These are phyloP conservation scores for Aphanomyces cochlioides DNA, from an alignment of 352 stramenopile genomes.

Conservation along the genomic window DNA sequence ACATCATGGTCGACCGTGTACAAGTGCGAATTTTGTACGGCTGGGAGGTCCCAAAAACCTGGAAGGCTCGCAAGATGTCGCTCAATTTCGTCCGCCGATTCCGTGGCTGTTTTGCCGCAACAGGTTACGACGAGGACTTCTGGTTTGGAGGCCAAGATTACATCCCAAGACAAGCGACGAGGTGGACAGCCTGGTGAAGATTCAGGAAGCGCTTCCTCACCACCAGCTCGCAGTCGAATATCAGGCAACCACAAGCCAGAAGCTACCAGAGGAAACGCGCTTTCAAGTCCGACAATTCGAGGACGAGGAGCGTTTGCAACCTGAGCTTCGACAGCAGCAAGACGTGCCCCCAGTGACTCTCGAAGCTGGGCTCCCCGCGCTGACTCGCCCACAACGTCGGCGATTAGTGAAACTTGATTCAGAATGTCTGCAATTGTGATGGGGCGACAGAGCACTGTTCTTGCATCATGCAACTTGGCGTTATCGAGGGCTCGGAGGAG, in stretches of 20 bases:
- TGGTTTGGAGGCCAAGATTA: slow-evolving; percentile 5
- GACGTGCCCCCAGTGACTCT: background rate
- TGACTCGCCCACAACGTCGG: slow-evolving; percentile 12
- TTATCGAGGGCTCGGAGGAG: slow-evolving; percentile 9
- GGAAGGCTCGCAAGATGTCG: background rate
- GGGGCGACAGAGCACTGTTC: slow-evolving; percentile 3
- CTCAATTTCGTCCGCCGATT: slow-evolving; percentile 24
- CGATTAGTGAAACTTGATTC: background rate
- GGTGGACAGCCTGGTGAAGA: slow-evolving; percentile 21
- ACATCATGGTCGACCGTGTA: slow-evolving; percentile 29
- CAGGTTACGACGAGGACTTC: slow-evolving; percentile 29
- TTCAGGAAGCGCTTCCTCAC: slow-evolving; percentile 20
- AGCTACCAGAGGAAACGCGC: slow-evolving; percentile 29
- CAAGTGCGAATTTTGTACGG: slow-evolving; percentile 15
- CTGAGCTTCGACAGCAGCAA: background rate
- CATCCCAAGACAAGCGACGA: slow-evolving; percentile 23
- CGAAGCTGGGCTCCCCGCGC: background rate
- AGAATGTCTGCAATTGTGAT: slow-evolving; percentile 18
- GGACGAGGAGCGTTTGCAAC: background rate
- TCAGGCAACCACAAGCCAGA: slow-evolving; percentile 31
- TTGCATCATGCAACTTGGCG: background rate
- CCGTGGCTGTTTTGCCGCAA: slow-evolving; percentile 14
- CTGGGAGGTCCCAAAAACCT: slow-evolving; percentile 30
- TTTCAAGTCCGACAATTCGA: slow-evolving; percentile 26
- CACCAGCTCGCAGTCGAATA: slow-evolving; percentile 25